Evolutionary conservation across 306 rosid species (phyloP).

Genomic region (Urtica urens): DNA sequence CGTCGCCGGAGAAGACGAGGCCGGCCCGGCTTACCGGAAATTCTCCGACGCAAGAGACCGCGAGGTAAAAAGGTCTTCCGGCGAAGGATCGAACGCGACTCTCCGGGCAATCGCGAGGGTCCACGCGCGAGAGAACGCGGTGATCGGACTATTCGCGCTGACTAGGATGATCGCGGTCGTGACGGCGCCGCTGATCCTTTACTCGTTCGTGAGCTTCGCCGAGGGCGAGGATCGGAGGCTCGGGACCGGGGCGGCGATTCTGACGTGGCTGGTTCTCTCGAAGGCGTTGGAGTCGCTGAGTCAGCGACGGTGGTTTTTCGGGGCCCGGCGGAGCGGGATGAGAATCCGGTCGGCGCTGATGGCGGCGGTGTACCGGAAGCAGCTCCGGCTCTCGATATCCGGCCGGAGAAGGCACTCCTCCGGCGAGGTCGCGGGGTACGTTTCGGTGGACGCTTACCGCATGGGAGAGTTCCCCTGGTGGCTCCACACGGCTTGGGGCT

Average conservation of each 20-base stretch:
- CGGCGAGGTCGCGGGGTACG: slow-evolving; percentile 68
- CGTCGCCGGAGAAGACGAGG: slow-evolving; percentile 54
- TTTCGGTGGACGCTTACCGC: slow-evolving; percentile 69
- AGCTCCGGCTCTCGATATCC: slow-evolving; percentile 53
- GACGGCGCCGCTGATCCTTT: slow-evolving; percentile 52
- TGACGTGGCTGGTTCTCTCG: slow-evolving; percentile 34
- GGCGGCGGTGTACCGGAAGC: slow-evolving; percentile 63
- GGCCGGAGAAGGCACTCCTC: slow-evolving; percentile 52
- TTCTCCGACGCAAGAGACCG: slow-evolving; percentile 30
- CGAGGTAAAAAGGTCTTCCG: slow-evolving; percentile 5
- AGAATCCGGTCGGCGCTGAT: slow-evolving; percentile 70
- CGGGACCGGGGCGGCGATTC: slow-evolving; percentile 33
- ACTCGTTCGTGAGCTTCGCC: slow-evolving; percentile 52
- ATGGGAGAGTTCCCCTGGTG: slow-evolving; percentile 92
- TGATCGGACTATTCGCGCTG: slow-evolving; percentile 38
- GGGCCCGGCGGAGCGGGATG: slow-evolving; percentile 57
- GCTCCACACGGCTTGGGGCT: slow-evolving; percentile 49
- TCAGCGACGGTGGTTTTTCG: slow-evolving; percentile 62
- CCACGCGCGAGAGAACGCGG: slow-evolving; percentile 42
- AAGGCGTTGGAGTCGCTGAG: slow-evolving; percentile 47
- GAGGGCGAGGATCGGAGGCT: slow-evolving; percentile 19
- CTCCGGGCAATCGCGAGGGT: slow-evolving; percentile 35
- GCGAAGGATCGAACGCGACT: slow-evolving; percentile 24
- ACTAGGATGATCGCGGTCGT: slow-evolving; percentile 34
- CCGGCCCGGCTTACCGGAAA: slow-evolving; percentile 28